Conservation (phyloP, 164 flowering plant species). For the Vitis riparia region DNA sequence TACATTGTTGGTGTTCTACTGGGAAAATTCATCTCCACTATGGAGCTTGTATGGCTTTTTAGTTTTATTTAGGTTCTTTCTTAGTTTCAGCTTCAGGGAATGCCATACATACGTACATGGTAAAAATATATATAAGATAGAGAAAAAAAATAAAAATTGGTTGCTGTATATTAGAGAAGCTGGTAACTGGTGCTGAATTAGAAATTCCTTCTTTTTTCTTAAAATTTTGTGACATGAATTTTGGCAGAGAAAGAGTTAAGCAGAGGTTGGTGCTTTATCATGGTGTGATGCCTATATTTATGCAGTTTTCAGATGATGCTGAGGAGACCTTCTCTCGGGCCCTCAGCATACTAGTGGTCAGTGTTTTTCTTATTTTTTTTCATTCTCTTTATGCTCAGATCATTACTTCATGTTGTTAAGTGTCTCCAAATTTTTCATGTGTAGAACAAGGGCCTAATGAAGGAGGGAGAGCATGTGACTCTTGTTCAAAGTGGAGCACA, state of each 20-base stretch:
- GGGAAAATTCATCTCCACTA: not conserved
- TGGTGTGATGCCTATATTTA: conserved; percentile 80
- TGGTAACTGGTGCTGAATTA: not conserved
- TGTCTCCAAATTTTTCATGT: conserved; percentile 9
- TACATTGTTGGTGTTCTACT: not conserved
- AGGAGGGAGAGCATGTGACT: conserved; percentile 78
- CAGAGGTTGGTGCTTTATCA: conserved; percentile 88
- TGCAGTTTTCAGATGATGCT: conserved; percentile 86
- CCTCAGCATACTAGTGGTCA: conserved; percentile 65
- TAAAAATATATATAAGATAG: too few species aligned
- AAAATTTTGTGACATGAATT: not conserved
- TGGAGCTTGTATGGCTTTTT: not conserved
- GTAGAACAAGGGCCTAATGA: conserved; percentile 58
- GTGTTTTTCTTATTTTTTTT: conserved; percentile 1
- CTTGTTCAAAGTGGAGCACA: conserved; percentile 96
- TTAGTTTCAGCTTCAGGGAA: not conserved
- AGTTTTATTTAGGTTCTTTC: not conserved
- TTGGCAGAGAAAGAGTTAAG: conserved; percentile 74
- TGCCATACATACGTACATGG: too few species aligned
- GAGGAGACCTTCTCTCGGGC: conserved; percentile 94
- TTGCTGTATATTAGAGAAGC: too few species aligned
- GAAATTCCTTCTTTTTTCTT: not conserved
- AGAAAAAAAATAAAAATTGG: too few species aligned
- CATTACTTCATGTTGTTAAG: not conserved
- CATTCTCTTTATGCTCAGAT: not conserved